Base-by-base conservation (phyloP, 805 yeast genomes). In the Saccharomycopsis sp. region DNA sequence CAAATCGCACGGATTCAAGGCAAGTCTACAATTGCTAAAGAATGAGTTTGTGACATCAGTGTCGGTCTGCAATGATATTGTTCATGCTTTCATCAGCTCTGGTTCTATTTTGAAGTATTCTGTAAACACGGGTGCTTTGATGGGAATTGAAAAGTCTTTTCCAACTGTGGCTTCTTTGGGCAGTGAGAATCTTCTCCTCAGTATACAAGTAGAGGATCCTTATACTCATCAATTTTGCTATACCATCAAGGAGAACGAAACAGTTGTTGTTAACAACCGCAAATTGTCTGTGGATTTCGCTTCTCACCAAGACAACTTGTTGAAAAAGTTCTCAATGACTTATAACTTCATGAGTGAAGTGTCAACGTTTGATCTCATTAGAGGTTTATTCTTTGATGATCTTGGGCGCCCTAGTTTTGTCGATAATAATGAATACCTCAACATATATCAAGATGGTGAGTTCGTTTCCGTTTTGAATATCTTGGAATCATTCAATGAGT, bases 331-430 rank as follows among this genome's bases (percentile, higher is more conserved):
- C 23, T 26, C 15, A 22, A 21, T n/a, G 34, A 33, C 13, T 15
- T 29, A 13, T 26, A 29, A 7, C 7, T 5, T 5, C 18, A 26
- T 5, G 4, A 25, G 10, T 33, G 10, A 20, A 4, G 20, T 9
- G 17, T n/a, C 27, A 4, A 34, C 39, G 4, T 25, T 23, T 26
- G 39, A 34, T 15, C 4, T 44, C 5, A 10, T 44, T 16, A 30
- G 43, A 18, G 49, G 48, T 2, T 7, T 46, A 20, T 43, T 46
- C 18, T 42, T 46, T 19, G 33, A 36, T 30, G 43, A 39, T 16
- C 13, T 5, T 8, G 41, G 41, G 6, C 20, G 12, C 9, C 45
- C 47, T n/a, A 36, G 47, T 20, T 27, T 17, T 30, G 45, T 46
- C 15, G 47, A 39, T 33, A 34, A 30, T 18, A 19, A 36, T 17